Evolutionary conservation across 495 filamentous ascomycete species (phyloP).

Genomic region (Cladorrhinum samala): DNA sequence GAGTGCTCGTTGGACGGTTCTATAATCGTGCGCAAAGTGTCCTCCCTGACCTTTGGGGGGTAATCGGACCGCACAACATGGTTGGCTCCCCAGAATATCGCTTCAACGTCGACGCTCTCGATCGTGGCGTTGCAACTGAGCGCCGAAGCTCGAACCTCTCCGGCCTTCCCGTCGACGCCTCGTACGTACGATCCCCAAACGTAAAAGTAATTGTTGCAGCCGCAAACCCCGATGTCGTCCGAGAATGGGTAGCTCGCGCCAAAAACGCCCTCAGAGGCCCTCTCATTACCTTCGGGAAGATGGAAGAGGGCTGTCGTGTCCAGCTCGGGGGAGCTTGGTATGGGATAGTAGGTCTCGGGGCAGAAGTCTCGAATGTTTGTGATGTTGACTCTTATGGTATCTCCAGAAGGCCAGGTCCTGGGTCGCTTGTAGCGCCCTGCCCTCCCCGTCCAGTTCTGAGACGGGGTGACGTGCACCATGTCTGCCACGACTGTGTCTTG

Average conservation of each 20-base stretch:
- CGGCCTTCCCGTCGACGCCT: neutral
- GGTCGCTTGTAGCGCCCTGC: too few relatives aligned
- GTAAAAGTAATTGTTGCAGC: neutral
- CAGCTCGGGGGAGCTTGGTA: neutral
- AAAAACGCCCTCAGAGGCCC: neutral
- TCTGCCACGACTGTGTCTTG: neutral
- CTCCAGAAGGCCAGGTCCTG: neutral
- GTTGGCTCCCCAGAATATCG: neutral
- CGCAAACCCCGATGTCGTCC: neutral
- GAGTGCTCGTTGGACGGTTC: too few relatives aligned
- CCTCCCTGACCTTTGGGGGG: neutral
- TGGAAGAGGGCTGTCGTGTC: neutral
- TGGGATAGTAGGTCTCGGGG: too few relatives aligned
- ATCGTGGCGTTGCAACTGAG: neutral
- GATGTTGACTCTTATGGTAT: conserved; percentile 1
- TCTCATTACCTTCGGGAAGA: neutral
- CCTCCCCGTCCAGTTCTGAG: too few relatives aligned
- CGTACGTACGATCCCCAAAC: neutral
- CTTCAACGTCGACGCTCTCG: neutral
- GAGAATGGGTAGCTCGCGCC: too few relatives aligned
- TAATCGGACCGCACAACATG: neutral
- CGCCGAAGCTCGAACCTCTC: neutral
- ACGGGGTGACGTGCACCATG: neutral
- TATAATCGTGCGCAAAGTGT: neutral
- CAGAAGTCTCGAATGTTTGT: neutral